A percentile compares a stretch with the other conserved stretches of the same genome.
Conservation (phyloP, 2,329 filamentous ascomycete genomes). For the Pyrenophora graminea region DNA sequence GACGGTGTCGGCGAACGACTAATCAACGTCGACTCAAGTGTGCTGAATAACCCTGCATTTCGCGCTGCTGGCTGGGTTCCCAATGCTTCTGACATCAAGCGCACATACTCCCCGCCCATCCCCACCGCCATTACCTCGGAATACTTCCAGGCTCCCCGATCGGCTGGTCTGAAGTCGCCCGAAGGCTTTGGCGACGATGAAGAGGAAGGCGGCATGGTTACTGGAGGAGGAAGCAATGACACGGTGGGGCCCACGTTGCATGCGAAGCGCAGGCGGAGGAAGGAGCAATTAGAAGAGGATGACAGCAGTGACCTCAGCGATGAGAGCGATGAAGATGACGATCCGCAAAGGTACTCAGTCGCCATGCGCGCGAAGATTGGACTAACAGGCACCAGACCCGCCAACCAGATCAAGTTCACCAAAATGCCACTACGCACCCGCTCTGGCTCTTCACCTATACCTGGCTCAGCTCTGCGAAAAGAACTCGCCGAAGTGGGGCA, state of each 20-base stretch:
- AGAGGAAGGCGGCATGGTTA: conserved; percentile 71
- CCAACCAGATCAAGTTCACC: conserved; percentile 90
- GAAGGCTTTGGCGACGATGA: conserved; percentile 70
- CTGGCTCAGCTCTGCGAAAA: conserved; percentile 55
- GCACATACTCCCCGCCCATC: conserved; percentile 84
- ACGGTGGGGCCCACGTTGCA: conserved; percentile 68
- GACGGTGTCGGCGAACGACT: conserved; percentile 85
- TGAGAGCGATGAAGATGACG: conserved; percentile 78
- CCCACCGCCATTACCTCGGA: conserved; percentile 80
- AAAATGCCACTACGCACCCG: conserved; percentile 91
- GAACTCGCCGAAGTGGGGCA: conserved; percentile 59
- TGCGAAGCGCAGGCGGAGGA: conserved; percentile 67
- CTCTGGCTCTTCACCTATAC: conserved; percentile 83
- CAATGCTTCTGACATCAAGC: conserved; percentile 75
- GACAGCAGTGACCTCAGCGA: conserved; percentile 85
- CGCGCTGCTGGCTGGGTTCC: conserved; percentile 80
- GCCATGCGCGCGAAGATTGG: background rate
- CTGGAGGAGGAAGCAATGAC: conserved; percentile 66
- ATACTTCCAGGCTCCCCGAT: conserved; percentile 75
- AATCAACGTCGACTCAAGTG: conserved; percentile 77
- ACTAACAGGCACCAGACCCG: conserved; percentile 56
- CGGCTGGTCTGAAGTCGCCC: conserved; percentile 58
- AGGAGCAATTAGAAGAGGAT: conserved; percentile 80
- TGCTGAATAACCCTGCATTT: conserved; percentile 79
- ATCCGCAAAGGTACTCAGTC: conserved; percentile 48